phyloP scores from a whole-genome alignment of 2,329 filamentous ascomycete genomes.

The Aspergillus caelatus region DNA sequence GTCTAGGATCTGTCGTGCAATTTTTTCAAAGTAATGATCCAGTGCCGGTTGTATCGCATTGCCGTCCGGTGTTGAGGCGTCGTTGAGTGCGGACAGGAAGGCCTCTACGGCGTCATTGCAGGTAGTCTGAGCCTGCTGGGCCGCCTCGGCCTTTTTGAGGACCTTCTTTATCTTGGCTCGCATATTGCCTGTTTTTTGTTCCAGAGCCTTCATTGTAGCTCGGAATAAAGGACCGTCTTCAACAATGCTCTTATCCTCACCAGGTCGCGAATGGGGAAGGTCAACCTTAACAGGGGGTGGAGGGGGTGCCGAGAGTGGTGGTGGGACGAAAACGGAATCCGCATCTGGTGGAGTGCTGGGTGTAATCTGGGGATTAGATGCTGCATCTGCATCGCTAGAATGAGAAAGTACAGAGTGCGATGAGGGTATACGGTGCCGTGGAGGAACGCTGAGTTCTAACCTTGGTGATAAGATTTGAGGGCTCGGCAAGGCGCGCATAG shows the following conservation, averaged over 20 bases:
- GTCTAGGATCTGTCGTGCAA: conserved; percentile 81
- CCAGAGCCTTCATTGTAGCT: conserved; percentile 92
- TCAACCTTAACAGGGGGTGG: conserved; percentile 72
- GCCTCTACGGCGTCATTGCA: conserved; percentile 83
- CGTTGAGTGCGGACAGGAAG: conserved; percentile 83
- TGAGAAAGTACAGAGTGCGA: conserved; percentile 83
- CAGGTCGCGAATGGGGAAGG: conserved; percentile 80
- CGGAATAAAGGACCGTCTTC: conserved; percentile 96
- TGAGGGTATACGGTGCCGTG: conserved; percentile 81
- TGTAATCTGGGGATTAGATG: conserved; percentile 36
- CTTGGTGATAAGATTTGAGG: conserved; percentile 71
- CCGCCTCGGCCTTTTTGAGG: conserved; percentile 88
- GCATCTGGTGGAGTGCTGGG: conserved; percentile 36
- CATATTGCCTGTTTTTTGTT: conserved; percentile 96
- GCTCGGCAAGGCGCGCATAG: conserved; percentile 37
- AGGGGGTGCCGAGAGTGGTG: conserved; percentile 27
- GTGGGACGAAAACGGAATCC: conserved; percentile 26
- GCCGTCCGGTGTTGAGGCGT: conserved; percentile 86
- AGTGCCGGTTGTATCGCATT: conserved; percentile 96
- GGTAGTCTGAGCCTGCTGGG: conserved; percentile 74
- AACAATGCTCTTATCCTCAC: conserved; percentile 78
- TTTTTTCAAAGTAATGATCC: conserved; percentile 98
- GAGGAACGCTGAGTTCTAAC: conserved; percentile 73
- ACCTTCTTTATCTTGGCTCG: conserved; percentile 94
- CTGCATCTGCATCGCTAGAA: conserved; percentile 69